A percentile compares a stretch with the other conserved stretches of the same genome.
phyloP scores from a whole-genome alignment of 306 rosid species.

The Inga oerstediana region DNA sequence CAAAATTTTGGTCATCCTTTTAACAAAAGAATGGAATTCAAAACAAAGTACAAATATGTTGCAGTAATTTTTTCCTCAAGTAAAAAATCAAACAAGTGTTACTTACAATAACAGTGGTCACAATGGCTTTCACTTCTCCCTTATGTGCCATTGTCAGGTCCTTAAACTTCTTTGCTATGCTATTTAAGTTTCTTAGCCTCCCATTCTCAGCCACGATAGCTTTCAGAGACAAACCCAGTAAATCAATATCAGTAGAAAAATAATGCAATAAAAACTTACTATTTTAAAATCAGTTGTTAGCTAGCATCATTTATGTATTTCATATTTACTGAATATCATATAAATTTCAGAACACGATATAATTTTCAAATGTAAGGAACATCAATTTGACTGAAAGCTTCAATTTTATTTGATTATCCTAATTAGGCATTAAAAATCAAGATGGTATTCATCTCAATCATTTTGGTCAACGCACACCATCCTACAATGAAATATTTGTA shows the following conservation, averaged over 20 bases:
- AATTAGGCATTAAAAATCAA: not conserved
- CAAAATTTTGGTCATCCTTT: not conserved
- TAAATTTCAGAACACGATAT: not conserved
- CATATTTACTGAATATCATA: not conserved
- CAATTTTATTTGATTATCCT: not conserved
- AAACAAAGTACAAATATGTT: not conserved
- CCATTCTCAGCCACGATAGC: constrained; percentile 76
- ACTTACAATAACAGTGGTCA: constrained; percentile 90
- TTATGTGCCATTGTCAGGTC: constrained; percentile 90
- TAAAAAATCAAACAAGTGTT: not conserved
- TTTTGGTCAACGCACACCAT: not conserved
- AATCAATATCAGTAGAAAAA: constrained; percentile 21
- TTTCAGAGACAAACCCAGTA: constrained; percentile 34
- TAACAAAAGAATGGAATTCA: constrained; percentile 5
- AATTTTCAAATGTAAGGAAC: not conserved
- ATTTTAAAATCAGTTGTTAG: not conserved
- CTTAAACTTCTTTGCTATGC: constrained; percentile 67
- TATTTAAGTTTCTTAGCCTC: constrained; percentile 71
- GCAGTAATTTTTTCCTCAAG: not conserved
- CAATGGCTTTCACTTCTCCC: constrained; percentile 87
- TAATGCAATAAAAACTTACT: not conserved
- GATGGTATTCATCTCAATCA: not conserved
- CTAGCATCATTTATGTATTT: not conserved
- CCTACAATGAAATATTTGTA: not conserved
- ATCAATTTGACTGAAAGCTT: not conserved